Base-by-base conservation (phyloP, 2,329 filamentous ascomycete species). In the Endoconidiophora laricicola region DNA sequence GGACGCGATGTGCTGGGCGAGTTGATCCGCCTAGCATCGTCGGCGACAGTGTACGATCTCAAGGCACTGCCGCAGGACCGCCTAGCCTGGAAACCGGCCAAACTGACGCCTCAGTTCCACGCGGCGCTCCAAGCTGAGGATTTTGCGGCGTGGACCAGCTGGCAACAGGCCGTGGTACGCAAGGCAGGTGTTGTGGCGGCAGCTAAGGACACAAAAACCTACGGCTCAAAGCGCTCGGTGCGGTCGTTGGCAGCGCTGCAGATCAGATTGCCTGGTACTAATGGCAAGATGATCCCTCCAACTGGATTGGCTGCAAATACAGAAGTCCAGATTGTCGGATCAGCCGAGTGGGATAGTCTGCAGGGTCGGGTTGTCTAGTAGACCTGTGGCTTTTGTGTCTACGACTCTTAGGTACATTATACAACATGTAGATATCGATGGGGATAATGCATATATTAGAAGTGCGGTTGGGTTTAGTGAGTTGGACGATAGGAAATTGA, bases 121-220 rank as follows among this genome's bases (percentile, higher is more conserved):
- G 77, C 78, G 7, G 79, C 78, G 16, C 72, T 69, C 60, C 74
- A 80, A 60, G 71, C 69, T 52, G 81, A 85, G 62, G 74, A 83
- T 55, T 81, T 75, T 58, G 78, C 72, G 22, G 66, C 70, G 1
- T 81, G 77, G 78, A 69, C 67, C 57, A 63, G 65, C 53, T 81
- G 78, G 78, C 69, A 72, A 57, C 65, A 69, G 22, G 67, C 69
- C 5, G 71, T 80, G 33, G 58, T 74, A 9, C 66, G 69, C 58
- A 79, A 78, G 65, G 69, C 68, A 2, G 60, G 61, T 48, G 63
- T 67, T 5, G 60, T 75, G 48, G 41, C 12, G n/a, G 22, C 38
- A 3, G 37, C 37, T 20, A 53, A 53, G 42, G 50, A 40, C 54
- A 55, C 49, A 12, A 36, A 24, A 14, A 41, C 10, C 6, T 24